Base-by-base conservation (phyloP, 495 filamentous ascomycete genomes). In the Jackrogersella minutella region DNA sequence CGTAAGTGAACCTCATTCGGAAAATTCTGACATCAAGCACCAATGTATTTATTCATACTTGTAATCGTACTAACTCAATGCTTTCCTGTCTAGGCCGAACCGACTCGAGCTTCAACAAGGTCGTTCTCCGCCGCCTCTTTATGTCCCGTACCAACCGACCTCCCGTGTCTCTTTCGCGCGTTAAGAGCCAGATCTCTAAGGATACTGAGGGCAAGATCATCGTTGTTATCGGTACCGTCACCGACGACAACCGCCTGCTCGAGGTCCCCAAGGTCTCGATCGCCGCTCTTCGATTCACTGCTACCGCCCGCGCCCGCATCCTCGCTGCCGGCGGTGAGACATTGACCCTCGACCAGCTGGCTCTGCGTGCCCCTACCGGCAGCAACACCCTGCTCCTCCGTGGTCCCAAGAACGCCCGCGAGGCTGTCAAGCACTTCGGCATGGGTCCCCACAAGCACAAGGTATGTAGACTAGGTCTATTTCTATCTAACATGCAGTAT, bases 391-490 rank as follows among this genome's bases (percentile, higher is more conserved):
- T 99, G 56, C 85, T 99, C 47, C 88, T 99, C 77, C 88, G 96
- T 76, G 95, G 95, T 62, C 92, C 96, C 73, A 97, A 97, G 92
- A 97, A 97, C 80, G 80, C 92, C 63, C 87, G 95, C 69, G 95
- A 99, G 88, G 93, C 95, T 47, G 85, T 97, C 75, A 98, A 97
- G 90, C 96, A 98, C 85, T 98, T 99, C 78, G 95, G 95, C 73
- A 90, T 99, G 71, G 95, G 95, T 52, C 95, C 95, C 49, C 95
- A 99, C 86, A 92, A 88, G 79, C 85, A 96, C 86, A 98, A 99
- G 91, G 92, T 93, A 77, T 62, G 87, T 81, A 64, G 46, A 55
- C 22, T 44, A 11, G 5, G 41, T 13, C 5, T 5, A 6, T 17
- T 21, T 26, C 0, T 21, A 1, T 17, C n/a, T 21, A 14, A 0